Conservation (phyloP, 805 yeast species). For the Dipodascus albidus region DNA sequence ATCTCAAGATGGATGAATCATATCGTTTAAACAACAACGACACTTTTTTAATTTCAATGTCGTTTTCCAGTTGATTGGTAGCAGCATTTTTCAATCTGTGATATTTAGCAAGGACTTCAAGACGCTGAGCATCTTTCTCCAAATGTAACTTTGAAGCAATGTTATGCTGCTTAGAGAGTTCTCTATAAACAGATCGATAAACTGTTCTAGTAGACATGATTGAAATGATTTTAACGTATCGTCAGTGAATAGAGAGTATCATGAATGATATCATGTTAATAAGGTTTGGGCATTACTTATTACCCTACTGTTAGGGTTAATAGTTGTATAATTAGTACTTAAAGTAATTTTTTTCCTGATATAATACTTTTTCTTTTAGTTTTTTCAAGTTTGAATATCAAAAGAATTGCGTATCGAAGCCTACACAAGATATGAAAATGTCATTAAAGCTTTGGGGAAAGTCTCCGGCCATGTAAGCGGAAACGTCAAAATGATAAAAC, state of each 20-base stretch:
- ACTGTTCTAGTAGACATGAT: constrained; percentile 3
- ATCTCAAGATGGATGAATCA: constrained; percentile 13
- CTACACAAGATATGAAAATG: constrained; percentile 2
- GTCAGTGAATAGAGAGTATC: too few relatives aligned
- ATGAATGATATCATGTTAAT: too few relatives aligned
- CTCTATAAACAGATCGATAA: constrained; percentile 18
- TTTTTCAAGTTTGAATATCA: not conserved
- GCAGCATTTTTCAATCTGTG: constrained; percentile 5
- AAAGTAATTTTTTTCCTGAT: not conserved
- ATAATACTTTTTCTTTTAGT: not conserved
- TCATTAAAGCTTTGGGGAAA: constrained; percentile 4
- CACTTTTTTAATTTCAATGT: not conserved
- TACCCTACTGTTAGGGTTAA: not conserved
- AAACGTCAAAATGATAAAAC: not conserved
- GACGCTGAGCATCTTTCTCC: constrained; percentile 8
- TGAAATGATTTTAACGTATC: too few relatives aligned
- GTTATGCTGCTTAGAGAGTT: constrained; percentile 16
- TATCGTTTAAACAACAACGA: constrained; percentile 5
- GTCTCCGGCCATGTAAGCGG: constrained; percentile 3
- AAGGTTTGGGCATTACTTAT: not conserved
- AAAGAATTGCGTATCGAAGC: constrained; percentile 4
- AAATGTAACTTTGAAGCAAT: constrained; percentile 13
- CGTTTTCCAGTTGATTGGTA: not conserved
- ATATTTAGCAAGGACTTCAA: constrained; percentile 7
- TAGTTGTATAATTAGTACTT: not conserved